Evolutionary conservation across 2,329 filamentous ascomycete species (phyloP).

Genomic region (Cordyceps fumosorosea): DNA sequence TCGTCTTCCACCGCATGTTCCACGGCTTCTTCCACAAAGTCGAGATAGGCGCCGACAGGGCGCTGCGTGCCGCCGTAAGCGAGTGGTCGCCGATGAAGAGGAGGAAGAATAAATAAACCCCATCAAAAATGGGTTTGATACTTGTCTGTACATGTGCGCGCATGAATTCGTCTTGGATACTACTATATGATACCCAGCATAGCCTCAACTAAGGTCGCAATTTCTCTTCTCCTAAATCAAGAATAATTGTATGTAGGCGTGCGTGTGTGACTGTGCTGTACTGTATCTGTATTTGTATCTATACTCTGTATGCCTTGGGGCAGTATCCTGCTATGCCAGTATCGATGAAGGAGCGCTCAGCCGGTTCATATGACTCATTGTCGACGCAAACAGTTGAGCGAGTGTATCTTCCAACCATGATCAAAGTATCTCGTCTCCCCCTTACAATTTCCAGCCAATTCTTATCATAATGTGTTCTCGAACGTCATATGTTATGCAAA

Average conservation of each 20-base stretch:
- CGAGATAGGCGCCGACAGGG: constrained; percentile 51
- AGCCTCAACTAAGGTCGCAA: not conserved
- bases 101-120: constrained; percentile 28
- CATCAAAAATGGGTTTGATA: not conserved
- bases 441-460: not conserved
- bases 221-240: not conserved
- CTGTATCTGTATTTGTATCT: not conserved
- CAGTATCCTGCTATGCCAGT: not conserved
- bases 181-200: constrained; percentile 10
- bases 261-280: not conserved
- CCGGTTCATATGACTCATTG: not conserved
- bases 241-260: not conserved
- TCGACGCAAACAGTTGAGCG: not conserved
- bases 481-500: not conserved
- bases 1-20: constrained; percentile 56
- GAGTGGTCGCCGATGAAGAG: constrained; percentile 41
- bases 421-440: not conserved
- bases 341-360: not conserved
- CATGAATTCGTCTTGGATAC: not conserved
- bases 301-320: not conserved
- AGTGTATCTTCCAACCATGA: not conserved
- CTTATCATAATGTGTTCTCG: not conserved
- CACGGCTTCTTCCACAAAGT: constrained; percentile 52
- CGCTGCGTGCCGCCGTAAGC: constrained; percentile 44
- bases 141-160: not conserved